Base-by-base conservation (phyloP, 148 eudicot genomes). In the Spergularia bocconei region DNA sequence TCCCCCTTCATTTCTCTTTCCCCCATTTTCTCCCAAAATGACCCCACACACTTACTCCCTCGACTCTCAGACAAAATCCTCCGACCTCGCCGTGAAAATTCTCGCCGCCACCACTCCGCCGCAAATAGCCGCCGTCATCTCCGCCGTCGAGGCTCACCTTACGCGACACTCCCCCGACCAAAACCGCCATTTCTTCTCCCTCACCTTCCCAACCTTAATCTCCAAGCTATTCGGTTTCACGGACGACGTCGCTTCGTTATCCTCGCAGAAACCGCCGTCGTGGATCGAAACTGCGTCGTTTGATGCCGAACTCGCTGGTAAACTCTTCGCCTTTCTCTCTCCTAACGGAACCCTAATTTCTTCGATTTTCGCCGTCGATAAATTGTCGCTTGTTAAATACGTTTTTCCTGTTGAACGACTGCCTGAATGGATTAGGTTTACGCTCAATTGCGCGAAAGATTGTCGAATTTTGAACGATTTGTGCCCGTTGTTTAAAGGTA, bases 341-440 rank as follows among this genome's bases (percentile, higher is more conserved):
- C 97, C 97, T 19, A 61, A 62, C 70, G 83, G 95, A 68, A 82
- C 90, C 65, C 78, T 93, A 63, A 79, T 93, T 73, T 82, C 82
- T 13, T 85, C 91, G 25, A 85, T 94, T 76, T 70, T 82, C 3
- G 91, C 90, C 7, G 91, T 89, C 65, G 98, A 94, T 85, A 82
- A 85, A 19, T 81, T 90, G 1, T 85, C 86, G 6, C 84, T 91
- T 16, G 94, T 94, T 38, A 90, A 89, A 55, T 94, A 88, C 52
- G 89, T 91, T 62, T 91, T 90, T 75, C 98, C 98, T 39, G 56
- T 58, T 54, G 98, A 94, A 63, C 75, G 98, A 19, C 79, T 94
- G 70, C 98, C 98, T n/a, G 91, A 91, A 74, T 94, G 97, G 96
- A 81, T 87, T 55, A 82, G 91, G 71, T 77, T 86, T 76, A 75